These are phyloP conservation scores for Coccomyxa subellipsoidea DNA, from an alignment of 163 green algal genomes.

Conservation along the genomic window DNA sequence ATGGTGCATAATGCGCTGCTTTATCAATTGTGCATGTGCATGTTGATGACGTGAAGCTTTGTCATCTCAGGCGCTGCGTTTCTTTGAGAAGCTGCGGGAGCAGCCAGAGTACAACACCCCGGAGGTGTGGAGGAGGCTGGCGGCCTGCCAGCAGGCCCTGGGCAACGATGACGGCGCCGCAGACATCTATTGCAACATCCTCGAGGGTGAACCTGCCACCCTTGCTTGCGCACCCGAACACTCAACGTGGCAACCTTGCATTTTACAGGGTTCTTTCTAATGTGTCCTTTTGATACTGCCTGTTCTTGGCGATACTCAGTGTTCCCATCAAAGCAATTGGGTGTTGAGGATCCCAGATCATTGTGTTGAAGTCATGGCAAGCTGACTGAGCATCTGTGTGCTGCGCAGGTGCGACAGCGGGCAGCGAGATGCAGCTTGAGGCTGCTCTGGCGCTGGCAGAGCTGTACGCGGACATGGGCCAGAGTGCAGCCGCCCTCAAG, in stretches of 20 bases:
- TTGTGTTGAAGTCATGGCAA: background rate
- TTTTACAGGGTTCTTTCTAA: too few species aligned
- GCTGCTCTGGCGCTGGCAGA: slow-evolving; percentile 47
- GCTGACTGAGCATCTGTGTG: background rate
- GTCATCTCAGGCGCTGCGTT: slow-evolving; percentile 7
- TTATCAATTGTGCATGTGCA: too few species aligned
- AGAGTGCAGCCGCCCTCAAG: slow-evolving; percentile 25
- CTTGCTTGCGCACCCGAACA: background rate
- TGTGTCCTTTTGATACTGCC: too few species aligned
- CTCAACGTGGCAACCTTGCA: too few species aligned
- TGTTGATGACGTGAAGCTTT: too few species aligned
- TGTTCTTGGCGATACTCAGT: too few species aligned
- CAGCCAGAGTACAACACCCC: slow-evolving; percentile 39
- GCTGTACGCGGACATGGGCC: slow-evolving; percentile 37
- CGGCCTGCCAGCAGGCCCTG: slow-evolving; percentile 41
- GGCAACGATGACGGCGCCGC: slow-evolving; percentile 28
- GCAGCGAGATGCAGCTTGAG: slow-evolving; percentile 29
- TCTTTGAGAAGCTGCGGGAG: slow-evolving; percentile 25
- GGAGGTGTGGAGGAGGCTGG: slow-evolving; percentile 51
- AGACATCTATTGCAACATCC: slow-evolving; percentile 29
- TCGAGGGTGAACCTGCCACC: background rate
- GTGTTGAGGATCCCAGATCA: too few species aligned
- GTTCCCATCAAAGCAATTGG: too few species aligned
- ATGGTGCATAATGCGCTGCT: too few species aligned
- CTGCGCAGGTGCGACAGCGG: slow-evolving; percentile 3